A percentile compares a stretch with the other conserved stretches of the same genome.
phyloP scores from a whole-genome alignment of 2,329 filamentous ascomycete species.

The Pyricularia sp. region DNA sequence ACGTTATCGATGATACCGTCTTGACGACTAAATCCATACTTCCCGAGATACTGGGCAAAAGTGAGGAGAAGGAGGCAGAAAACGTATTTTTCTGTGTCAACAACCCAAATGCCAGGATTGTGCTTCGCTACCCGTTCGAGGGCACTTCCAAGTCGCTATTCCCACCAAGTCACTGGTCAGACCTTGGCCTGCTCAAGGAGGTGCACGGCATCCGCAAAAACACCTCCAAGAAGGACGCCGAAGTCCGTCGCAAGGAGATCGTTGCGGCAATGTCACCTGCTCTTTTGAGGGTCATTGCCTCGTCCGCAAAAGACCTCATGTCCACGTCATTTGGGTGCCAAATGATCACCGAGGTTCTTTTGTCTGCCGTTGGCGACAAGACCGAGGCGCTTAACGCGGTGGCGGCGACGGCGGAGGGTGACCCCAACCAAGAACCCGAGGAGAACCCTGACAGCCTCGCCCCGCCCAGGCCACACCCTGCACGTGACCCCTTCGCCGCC shows the following conservation, averaged over 20 bases:
- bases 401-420: slow-evolving; percentile 51
- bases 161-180: slow-evolving; percentile 50
- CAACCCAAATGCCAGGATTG: slow-evolving; percentile 53
- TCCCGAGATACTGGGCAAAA: slow-evolving; percentile 72
- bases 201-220: slow-evolving; percentile 68
- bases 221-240: slow-evolving; percentile 89
- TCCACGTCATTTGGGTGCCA: slow-evolving; percentile 77
- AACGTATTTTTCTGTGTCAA: slow-evolving; percentile 57
- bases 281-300: slow-evolving; percentile 64
- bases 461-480: slow-evolving; percentile 41
- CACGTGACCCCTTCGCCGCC: slow-evolving; percentile 54
- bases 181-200: slow-evolving; percentile 65
- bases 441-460: slow-evolving; percentile 27
- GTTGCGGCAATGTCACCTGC: slow-evolving; percentile 63
- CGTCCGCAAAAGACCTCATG: slow-evolving; percentile 58
- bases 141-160: slow-evolving; percentile 53
- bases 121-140: slow-evolving; percentile 76
- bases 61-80: slow-evolving; percentile 50
- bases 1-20: slow-evolving; percentile 91
- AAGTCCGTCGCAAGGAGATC: slow-evolving; percentile 66
- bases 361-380: slow-evolving; percentile 70
- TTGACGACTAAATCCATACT: slow-evolving; percentile 79
- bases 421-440: slow-evolving; percentile 29
- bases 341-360: slow-evolving; percentile 72
- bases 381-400: slow-evolving; percentile 61